Conservation (phyloP, 2,329 filamentous ascomycete species). For the Colletotrichum tofieldiae region DNA sequence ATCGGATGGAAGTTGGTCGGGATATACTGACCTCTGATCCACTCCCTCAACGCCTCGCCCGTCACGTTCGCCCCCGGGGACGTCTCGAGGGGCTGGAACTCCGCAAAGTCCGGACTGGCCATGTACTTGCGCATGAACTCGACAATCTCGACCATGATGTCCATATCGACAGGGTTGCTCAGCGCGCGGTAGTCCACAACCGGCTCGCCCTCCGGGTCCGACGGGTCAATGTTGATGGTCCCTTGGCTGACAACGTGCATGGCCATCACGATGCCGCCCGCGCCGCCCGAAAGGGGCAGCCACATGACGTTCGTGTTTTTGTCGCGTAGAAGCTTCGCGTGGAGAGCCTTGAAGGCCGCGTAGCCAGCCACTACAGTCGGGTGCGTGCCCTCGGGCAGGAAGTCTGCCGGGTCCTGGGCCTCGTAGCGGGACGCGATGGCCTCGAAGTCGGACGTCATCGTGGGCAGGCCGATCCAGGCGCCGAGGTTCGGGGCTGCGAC, state of each 20-base stretch:
- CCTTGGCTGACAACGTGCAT: conserved; percentile 48
- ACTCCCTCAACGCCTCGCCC: conserved; percentile 34
- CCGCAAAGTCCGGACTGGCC: conserved; percentile 37
- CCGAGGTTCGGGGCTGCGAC: conserved; percentile 44
- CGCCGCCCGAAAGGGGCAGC: conserved; percentile 16
- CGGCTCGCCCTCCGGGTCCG: conserved; percentile 50
- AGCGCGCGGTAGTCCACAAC: conserved; percentile 48
- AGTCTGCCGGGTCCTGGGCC: conserved; percentile 42
- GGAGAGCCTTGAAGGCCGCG: conserved; percentile 57
- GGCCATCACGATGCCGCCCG: conserved; percentile 32
- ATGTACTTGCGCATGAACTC: conserved; percentile 48
- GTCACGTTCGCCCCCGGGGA: conserved; percentile 40
- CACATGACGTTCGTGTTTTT: conserved; percentile 41
- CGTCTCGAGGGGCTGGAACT: conserved; percentile 44
- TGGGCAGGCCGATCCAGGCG: conserved; percentile 45
- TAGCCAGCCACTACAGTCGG: conserved; percentile 47
- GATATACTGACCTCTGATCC: conserved; percentile 37
- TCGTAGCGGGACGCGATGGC: conserved; percentile 41
- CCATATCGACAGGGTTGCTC: conserved; percentile 50
- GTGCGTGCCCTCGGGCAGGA: conserved; percentile 44
- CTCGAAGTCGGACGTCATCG: conserved; percentile 43
- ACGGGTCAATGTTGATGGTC: conserved; percentile 52
- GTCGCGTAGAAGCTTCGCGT: conserved; percentile 42
- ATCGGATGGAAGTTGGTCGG: conserved; percentile 46
- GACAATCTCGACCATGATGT: conserved; percentile 47